Evolutionary conservation across 2,329 filamentous ascomycete genomes (phyloP), one percentile per base, ranked within the genome.

Genomic region (Sordariomycetes sp.): DNA sequence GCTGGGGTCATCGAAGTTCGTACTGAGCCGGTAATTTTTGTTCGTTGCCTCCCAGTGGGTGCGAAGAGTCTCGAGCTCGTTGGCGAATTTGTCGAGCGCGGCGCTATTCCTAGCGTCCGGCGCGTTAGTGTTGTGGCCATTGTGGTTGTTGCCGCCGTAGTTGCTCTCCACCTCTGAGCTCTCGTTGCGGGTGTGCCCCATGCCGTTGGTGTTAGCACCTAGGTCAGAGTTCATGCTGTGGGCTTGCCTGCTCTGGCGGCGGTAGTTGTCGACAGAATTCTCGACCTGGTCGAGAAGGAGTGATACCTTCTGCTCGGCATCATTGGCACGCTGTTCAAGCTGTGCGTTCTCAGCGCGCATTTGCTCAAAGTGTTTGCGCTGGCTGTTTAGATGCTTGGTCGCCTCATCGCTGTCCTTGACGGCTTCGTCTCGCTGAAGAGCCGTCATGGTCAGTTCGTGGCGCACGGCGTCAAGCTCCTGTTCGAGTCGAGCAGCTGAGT

Each of bases 41-140:
- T 90, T 95, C 10, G 87, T 94, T 25, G 82, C 86, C 61, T 96
- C 87, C 92, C 92, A 98, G 49, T 95, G 88, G 34, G 70, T 85
- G 34, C 90, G 78, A 31, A 98, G 69, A 10, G 85, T 83, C 55
- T 98, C 92, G 7, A 98, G 76, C 62, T 98, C 92, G 42, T 77
- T 86, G 9, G 92, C 90, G 17, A 98, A 74, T 43, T 82, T 92
- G 58, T 98, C 92, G 15, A 98, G 72, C 4, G 88, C 90, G 45
- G 62, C 66, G 49, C 72, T 75, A 54, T 76, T 72, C 43, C 74
- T 65, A 33, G 59, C 64, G 36, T 73, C 64, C 21, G 56, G 47
- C 16, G 50, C 55, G 40, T 54, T 57, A 20, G 66, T 75, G 32
- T 78, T 48, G 14, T 46, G 48, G 34, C 48, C 55, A 46, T 71